These are phyloP conservation scores for Cenchrus fungigraminus DNA, from an alignment of 176 grass and related monocot genomes.

Conservation along the genomic window DNA sequence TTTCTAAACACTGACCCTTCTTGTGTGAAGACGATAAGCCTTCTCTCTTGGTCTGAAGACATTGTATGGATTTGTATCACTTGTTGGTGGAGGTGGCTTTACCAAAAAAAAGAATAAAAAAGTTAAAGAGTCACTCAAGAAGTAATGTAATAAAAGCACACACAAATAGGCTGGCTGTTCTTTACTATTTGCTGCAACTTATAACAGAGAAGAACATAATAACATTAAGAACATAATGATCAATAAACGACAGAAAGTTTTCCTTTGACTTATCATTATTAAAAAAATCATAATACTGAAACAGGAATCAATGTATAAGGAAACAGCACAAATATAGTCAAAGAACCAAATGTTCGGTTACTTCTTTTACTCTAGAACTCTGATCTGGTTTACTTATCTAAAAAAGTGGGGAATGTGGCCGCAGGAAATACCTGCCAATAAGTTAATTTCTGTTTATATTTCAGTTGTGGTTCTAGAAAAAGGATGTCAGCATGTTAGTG, in stretches of 20 bases:
- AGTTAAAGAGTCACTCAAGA: slow-evolving; percentile 33
- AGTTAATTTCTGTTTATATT: neutral
- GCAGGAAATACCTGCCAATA: neutral
- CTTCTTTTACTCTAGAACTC: neutral
- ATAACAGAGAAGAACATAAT: slow-evolving; percentile 14
- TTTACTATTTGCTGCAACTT: neutral
- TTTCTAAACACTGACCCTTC: slow-evolving; percentile 72
- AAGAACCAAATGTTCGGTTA: slow-evolving; percentile 7
- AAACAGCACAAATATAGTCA: slow-evolving; percentile 5
- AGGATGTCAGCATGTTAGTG: neutral
- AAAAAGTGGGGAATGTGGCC: neutral
- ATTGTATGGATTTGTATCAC: slow-evolving; percentile 98
- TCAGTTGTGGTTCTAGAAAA: neutral
- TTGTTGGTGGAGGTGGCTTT: slow-evolving; percentile 91
- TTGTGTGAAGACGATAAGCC: slow-evolving; percentile 86
- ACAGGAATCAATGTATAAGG: neutral
- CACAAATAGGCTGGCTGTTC: neutral
- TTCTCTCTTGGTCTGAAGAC: slow-evolving; percentile 99
- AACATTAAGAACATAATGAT: neutral
- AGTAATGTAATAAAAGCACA: neutral
- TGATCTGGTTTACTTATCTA: neutral
- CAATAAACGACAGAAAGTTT: neutral
- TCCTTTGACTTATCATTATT: neutral
- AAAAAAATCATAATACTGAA: neutral
- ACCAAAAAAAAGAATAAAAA: slow-evolving; percentile 2